phyloP scores from a whole-genome alignment of 2,329 filamentous ascomycete species.

The Xylaria sp. region DNA sequence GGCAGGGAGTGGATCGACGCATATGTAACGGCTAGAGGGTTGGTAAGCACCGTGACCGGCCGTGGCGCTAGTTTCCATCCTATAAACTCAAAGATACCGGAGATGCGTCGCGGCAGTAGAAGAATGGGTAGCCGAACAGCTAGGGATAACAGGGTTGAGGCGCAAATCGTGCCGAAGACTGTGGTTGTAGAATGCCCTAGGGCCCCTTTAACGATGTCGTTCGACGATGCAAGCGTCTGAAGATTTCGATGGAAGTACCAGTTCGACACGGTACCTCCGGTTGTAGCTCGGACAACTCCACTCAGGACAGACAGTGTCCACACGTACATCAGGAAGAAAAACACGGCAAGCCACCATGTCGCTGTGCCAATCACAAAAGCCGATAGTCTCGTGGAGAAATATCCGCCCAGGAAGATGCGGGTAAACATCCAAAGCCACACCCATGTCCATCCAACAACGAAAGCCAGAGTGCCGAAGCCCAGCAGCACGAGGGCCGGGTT shows the following conservation, averaged over 20 bases:
- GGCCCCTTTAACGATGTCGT: conserved; percentile 84
- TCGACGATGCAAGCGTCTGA: conserved; percentile 79
- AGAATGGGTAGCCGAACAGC: conserved; percentile 86
- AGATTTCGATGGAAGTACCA: conserved; percentile 98
- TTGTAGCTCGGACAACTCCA: conserved; percentile 89
- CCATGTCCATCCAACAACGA: conserved; percentile 93
- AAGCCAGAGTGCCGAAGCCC: conserved; percentile 80
- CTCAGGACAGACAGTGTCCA: conserved; percentile 92
- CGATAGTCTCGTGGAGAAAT: conserved; percentile 72
- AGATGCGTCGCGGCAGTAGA: conserved; percentile 77
- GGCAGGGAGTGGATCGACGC: conserved; percentile 92
- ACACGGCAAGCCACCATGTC: conserved; percentile 95
- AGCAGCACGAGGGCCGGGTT: conserved; percentile 85
- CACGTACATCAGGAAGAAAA: conserved; percentile 92
- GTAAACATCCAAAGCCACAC: conserved; percentile 97
- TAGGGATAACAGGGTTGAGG: conserved; percentile 84
- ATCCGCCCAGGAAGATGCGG: conserved; percentile 91
- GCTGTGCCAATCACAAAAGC: conserved; percentile 84
- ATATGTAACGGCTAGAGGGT: conserved; percentile 91
- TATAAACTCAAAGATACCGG: conserved; percentile 74
- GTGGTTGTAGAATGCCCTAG: conserved; percentile 84
- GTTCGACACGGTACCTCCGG: conserved; percentile 93
- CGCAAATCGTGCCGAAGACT: conserved; percentile 90
- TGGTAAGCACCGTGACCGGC: conserved; percentile 85
- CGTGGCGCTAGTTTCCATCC: conserved; percentile 86